These are phyloP conservation scores for Penicillium chermesinum DNA, from an alignment of 495 filamentous ascomycete genomes.

Conservation along the genomic window DNA sequence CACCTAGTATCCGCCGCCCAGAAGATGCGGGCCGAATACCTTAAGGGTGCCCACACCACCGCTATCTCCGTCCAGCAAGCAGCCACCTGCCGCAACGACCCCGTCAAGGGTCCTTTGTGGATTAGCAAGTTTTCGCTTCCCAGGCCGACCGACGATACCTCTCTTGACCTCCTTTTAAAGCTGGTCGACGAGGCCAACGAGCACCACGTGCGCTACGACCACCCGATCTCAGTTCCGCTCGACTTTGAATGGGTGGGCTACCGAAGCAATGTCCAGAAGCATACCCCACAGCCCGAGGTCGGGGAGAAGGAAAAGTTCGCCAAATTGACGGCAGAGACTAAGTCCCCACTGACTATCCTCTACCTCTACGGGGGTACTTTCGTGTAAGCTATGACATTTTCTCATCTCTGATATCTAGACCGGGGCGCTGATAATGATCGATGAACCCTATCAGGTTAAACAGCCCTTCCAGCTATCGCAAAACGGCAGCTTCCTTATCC, in stretches of 20 bases:
- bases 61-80: no score
- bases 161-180: neutral
- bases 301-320: neutral
- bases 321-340: neutral
- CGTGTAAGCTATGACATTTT: neutral
- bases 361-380: neutral
- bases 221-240: neutral
- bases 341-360: neutral
- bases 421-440: neutral
- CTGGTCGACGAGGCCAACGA: neutral
- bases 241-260: slow-evolving; percentile 1
- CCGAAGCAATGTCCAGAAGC: neutral
- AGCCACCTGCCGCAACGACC: no score
- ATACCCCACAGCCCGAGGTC: neutral
- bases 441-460: neutral
- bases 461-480: neutral
- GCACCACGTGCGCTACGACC: neutral
- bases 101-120: neutral
- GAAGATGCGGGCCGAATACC: no score
- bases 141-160: neutral
- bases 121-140: neutral
- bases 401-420: neutral
- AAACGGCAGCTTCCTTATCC: neutral
- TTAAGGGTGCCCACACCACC: no score
- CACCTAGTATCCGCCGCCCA: no score